Evolutionary conservation across 202 grass and related monocot species (phyloP), one percentile per base, ranked within the genome.

Genomic region (Carex sylvatica): DNA sequence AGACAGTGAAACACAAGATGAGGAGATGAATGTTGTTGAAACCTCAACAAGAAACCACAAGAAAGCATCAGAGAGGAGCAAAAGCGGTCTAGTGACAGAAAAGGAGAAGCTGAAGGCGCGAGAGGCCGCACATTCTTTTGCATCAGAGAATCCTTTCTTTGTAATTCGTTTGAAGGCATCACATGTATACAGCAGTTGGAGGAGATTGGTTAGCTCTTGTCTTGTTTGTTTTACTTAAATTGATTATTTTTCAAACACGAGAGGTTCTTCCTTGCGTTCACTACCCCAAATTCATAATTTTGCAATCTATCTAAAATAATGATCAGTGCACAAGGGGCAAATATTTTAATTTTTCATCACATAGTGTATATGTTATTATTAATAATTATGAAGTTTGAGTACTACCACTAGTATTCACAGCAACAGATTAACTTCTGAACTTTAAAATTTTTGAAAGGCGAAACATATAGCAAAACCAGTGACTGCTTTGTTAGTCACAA

Each of bases 161-260:
- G 87, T 97, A 71, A 61, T 97, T 53, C 78, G 87, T 35, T 91
- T 97, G 94, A 88, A 84, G 65, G 65, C 88, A 30, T 88, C 90
- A 79, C 85, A 91, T 84, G 88, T 97, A 71, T 90, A 91, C 84
- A 88, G 88, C 38, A 40, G 35, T 36, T 36, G 35, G 28, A 77
- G 56, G 73, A 2, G 7, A 36, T 36, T 77, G 74, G 74, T 77
- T 77, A 77, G 52, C 3, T 77, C 16, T 16, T 7, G 13, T 74
- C 20, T 72, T 24, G 20, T 51, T 72, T 20, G 6, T 5, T 74
- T 74, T 30, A 52, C 15, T 76, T 40, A 40, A 40, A 40, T 40
- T 40, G 38, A 40, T 40, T 40, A 40, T 40, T 40, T 54, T 76
- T 52, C 14, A 16, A 28, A 16, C 19, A 53, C 26, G 19, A 74